phyloP scores from a whole-genome alignment of 2,329 filamentous ascomycete species.

The Colletotrichum sp. region DNA sequence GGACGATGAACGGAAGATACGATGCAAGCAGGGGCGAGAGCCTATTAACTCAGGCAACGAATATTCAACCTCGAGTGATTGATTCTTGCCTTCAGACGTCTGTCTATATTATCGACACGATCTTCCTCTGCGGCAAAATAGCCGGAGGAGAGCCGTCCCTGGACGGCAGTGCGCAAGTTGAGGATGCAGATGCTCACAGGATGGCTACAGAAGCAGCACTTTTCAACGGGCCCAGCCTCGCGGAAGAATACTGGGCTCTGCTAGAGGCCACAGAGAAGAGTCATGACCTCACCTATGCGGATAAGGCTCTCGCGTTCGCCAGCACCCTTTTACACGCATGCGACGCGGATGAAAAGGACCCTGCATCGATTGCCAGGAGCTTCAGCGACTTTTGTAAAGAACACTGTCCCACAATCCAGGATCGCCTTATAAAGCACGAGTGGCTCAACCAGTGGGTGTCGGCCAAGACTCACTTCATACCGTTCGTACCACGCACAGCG shows the following conservation, averaged over 20 bases:
- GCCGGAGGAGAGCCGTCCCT: neutral
- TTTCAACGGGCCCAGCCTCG: neutral
- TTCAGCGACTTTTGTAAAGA: neutral
- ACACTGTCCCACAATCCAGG: neutral
- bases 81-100: neutral
- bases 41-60: fast-evolving
- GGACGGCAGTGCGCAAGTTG: neutral
- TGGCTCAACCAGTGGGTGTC: neutral
- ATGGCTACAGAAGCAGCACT: neutral
- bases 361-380: neutral
- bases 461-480: neutral
- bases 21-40: neutral
- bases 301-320: neutral
- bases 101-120: neutral
- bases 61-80: neutral
- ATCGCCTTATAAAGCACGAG: neutral
- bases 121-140: neutral
- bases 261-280: neutral
- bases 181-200: neutral
- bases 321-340: neutral
- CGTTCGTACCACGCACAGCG: neutral
- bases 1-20: neutral
- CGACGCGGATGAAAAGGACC: neutral
- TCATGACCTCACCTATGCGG: neutral
- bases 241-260: neutral